A percentile compares a stretch with the other conserved stretches of the same genome.
Conservation (phyloP, 345 rosid genomes). For the Citrus maxima region DNA sequence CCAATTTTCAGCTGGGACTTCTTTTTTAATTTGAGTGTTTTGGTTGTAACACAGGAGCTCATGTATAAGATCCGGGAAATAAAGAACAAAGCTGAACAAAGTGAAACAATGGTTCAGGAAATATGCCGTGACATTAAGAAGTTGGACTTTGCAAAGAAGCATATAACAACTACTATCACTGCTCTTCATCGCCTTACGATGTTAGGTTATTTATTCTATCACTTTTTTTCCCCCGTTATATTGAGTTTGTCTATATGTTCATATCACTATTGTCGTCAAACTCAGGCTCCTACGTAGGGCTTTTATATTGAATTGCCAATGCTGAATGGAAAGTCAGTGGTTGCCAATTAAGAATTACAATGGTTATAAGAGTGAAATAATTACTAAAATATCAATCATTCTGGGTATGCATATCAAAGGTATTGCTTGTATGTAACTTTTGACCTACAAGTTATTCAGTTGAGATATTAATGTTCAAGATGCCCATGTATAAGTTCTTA, state of each 20-base stretch:
- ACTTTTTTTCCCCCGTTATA: background rate
- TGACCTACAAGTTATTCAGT: background rate
- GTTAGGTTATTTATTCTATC: conserved; percentile 59
- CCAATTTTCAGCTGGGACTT: background rate
- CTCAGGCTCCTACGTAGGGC: background rate
- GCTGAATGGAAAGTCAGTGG: background rate
- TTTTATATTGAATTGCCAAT: background rate
- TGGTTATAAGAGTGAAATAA: background rate
- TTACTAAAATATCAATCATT: background rate
- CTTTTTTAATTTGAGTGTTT: conserved; percentile 8
- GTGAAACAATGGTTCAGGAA: conserved; percentile 99
- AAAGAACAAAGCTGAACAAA: conserved; percentile 97
- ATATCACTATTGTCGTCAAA: background rate
- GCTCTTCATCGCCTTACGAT: conserved; percentile 99
- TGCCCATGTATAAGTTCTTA: background rate
- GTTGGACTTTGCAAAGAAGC: conserved; percentile 98
- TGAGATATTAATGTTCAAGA: background rate
- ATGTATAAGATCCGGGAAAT: conserved; percentile 91
- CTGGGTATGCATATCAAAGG: background rate
- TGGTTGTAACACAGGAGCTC: conserved; percentile 62
- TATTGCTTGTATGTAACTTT: background rate
- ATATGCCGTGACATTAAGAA: conserved; percentile 98
- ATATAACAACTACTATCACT: conserved; percentile 94
- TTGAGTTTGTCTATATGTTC: background rate
- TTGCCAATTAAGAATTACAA: background rate